Evolutionary conservation across 805 yeast species (phyloP), one percentile per base, ranked within the genome.

Genomic region (Tetrapisispora nanseiensis): DNA sequence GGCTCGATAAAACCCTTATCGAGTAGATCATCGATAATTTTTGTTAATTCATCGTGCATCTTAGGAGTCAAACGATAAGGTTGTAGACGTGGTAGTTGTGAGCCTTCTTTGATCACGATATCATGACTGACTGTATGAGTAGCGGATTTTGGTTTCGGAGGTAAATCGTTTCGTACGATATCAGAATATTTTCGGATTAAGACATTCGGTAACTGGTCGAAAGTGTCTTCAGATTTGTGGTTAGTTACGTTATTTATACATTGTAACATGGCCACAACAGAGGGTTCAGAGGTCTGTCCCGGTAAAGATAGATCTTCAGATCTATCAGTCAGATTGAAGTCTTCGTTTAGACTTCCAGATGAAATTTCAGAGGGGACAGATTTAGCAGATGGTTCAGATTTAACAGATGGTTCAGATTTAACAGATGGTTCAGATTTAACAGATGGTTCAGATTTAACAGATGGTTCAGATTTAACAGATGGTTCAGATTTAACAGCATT

Each of bases 61-160:
- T 40, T 42, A 4, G 51, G 53, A 19, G 50, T 48, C 12, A 40
- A 22, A 11, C 39, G 33, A 21, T 47, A 48, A 5, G 53, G 48
- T 31, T 41, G 49, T 12, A 43, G 19, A 6, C 41, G 39, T 4
- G 48, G 51, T 16, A 48, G 29, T 18, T 31, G 27, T 6, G 38
- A 18, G 19, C 30, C 39, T 6, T 41, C 37, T 37, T 40, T 31
- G 13, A 46, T 23, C 3, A 11, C 12, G 3, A 37, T 27, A 4
- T 37, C 40, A 13, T 37, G 40, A 28, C 4, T 8, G 11, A 22
- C 15, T 13, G 12, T 22, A 19, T 20, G 12, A 10, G 21, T 19
- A 19, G 23, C 22, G 7, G 6, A 19, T n/a, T n/a, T 18, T 11
- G 26, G 19, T 21, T 15, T 22, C 19, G 26, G 28, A n/a, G 37